These are phyloP conservation scores for Fagopyrum esculentum DNA, from an alignment of 148 eudicot genomes.

Conservation along the genomic window DNA sequence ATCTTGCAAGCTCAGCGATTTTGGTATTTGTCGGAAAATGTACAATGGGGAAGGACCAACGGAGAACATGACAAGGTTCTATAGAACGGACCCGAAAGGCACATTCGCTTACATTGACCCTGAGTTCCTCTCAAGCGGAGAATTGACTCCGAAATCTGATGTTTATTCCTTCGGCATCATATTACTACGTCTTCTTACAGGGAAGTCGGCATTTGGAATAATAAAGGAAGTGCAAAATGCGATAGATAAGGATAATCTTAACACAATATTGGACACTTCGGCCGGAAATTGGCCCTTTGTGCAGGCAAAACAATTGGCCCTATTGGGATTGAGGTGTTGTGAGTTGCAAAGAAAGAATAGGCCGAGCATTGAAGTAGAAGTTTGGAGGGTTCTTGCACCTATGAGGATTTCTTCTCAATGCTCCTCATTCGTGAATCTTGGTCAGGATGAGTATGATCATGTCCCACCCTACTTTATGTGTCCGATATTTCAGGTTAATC, in stretches of 20 bases:
- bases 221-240: constrained; percentile 60
- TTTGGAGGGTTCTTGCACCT: constrained; percentile 69
- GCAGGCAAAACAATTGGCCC: constrained; percentile 77
- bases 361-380: constrained; percentile 65
- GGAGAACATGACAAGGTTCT: constrained; percentile 28
- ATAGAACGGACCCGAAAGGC: constrained; percentile 56
- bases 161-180: constrained; percentile 80
- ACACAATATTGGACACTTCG: constrained; percentile 54
- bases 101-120: constrained; percentile 77
- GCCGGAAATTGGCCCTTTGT: constrained; percentile 99
- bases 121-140: constrained; percentile 57
- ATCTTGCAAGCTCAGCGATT: constrained; percentile 65
- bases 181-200: constrained; percentile 59
- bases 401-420: constrained; percentile 35
- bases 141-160: constrained; percentile 68
- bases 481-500: constrained; percentile 77
- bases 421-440: constrained; percentile 24
- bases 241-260: constrained; percentile 45
- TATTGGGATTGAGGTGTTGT: constrained; percentile 64
- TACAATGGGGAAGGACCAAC: constrained; percentile 29
- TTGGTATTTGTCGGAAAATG: constrained; percentile 52
- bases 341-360: constrained; percentile 36
- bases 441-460: constrained; percentile 24
- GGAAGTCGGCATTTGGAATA: constrained; percentile 58
- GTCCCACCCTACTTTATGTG: constrained; percentile 63